A percentile compares a stretch with the other conserved stretches of the same genome.
phyloP scores from a whole-genome alignment of 2,329 filamentous ascomycete genomes.

The Aspergillus pseudonomiae region DNA sequence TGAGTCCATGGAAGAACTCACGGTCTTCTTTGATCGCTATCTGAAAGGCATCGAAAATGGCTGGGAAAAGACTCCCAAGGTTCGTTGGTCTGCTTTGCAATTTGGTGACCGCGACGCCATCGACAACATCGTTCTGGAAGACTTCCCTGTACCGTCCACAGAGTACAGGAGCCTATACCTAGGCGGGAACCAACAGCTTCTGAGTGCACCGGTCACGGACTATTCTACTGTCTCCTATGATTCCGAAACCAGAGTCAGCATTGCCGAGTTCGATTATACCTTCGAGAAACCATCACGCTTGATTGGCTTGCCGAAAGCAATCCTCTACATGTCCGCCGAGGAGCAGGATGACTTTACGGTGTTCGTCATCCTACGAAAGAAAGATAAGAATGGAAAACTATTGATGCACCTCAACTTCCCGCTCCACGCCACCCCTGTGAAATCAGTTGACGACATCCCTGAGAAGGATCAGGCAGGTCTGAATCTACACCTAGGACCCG shows the following conservation, averaged over 20 bases:
- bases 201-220: accelerated
- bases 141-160: constrained; percentile 40
- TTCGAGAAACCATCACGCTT: constrained; percentile 46
- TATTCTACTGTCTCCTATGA: constrained; percentile 31
- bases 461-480: constrained; percentile 43
- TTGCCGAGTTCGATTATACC: constrained; percentile 42
- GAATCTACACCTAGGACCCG: constrained; percentile 47
- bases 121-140: constrained; percentile 36
- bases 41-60: constrained; percentile 48
- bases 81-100: constrained; percentile 47
- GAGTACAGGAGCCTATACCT: constrained; percentile 39
- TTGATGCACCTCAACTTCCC: constrained; percentile 51
- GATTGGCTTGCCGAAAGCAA: constrained; percentile 52
- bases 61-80: constrained; percentile 52
- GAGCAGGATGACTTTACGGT: constrained; percentile 50
- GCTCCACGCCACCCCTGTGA: constrained; percentile 34
- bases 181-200: not conserved
- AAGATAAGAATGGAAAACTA: constrained; percentile 45
- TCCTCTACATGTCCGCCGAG: constrained; percentile 50
- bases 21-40: constrained; percentile 51
- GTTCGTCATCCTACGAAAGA: constrained; percentile 50
- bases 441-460: constrained; percentile 30
- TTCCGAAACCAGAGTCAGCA: constrained; percentile 28
- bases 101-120: constrained; percentile 35
- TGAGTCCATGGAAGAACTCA: constrained; percentile 42